These are phyloP conservation scores for Solanum sejunctum DNA, from an alignment of 257 asterid genomes.

Conservation along the genomic window DNA sequence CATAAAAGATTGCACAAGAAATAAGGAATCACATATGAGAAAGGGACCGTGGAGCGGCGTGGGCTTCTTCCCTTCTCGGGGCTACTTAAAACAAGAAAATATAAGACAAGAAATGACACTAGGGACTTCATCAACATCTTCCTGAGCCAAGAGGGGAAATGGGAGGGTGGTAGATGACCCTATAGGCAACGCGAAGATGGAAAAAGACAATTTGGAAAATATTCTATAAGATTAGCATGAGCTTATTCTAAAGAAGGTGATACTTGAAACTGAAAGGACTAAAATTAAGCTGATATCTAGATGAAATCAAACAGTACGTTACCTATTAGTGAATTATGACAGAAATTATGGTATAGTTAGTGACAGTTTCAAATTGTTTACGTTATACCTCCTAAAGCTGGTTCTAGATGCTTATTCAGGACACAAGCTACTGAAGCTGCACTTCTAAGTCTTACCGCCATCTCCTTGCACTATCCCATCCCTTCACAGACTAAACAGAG, in stretches of 20 bases:
- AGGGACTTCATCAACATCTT: background rate
- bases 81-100: background rate
- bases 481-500: background rate
- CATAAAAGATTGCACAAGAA: background rate
- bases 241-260: background rate
- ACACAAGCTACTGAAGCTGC: background rate
- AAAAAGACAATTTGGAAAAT: background rate
- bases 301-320: background rate
- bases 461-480: background rate
- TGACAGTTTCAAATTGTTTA: background rate
- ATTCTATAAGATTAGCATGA: background rate
- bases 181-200: background rate
- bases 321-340: background rate
- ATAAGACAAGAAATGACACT: background rate
- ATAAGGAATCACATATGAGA: background rate
- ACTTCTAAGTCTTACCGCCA: background rate
- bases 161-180: background rate
- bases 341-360: background rate
- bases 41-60: background rate
- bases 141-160: background rate
- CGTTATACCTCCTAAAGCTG: background rate
- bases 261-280: background rate
- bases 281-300: background rate
- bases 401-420: background rate
- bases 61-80: background rate